Evolutionary conservation across 352 stramenopile species (phyloP).

Genomic region (Globisporangium recalcitrans): DNA sequence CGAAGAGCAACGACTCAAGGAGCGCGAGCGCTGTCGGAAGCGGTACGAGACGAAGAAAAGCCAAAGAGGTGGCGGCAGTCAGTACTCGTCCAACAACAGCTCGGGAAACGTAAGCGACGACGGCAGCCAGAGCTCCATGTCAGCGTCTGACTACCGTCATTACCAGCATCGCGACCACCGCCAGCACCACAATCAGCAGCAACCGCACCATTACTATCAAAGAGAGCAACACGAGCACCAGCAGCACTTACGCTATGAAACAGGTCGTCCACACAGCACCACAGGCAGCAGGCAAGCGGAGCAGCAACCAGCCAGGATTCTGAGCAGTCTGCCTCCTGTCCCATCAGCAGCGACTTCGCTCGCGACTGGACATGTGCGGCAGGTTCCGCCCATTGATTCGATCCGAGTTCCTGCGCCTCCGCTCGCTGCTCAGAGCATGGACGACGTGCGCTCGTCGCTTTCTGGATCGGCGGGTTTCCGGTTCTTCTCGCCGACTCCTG

Average conservation of each 20-base stretch:
- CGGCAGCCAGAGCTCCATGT: slow-evolving; percentile 6
- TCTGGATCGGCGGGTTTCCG: not conserved
- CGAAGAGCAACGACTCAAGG: slow-evolving; percentile 49
- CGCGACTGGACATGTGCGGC: not conserved
- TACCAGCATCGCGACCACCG: not conserved
- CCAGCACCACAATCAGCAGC: not conserved
- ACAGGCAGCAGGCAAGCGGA: not conserved
- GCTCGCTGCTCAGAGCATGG: not conserved
- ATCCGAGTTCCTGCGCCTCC: not conserved
- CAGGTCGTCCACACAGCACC: not conserved
- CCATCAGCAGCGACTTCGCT: not conserved
- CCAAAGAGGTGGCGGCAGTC: not conserved
- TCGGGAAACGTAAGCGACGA: slow-evolving; percentile 3
- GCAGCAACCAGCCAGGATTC: not conserved
- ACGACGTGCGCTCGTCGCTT: slow-evolving; percentile 2
- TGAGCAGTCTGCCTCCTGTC: not conserved
- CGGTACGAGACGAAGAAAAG: slow-evolving; percentile 65
- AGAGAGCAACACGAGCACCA: not conserved
- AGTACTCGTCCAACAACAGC: slow-evolving; percentile 2
- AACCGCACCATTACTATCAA: not conserved
- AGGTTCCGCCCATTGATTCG: not conserved
- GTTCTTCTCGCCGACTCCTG: slow-evolving; percentile 1
- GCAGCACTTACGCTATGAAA: not conserved
- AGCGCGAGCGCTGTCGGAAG: slow-evolving; percentile 60
- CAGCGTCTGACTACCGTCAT: not conserved